Evolutionary conservation across 2,329 filamentous ascomycete genomes (phyloP).

Genomic region (Neurospora sp.): DNA sequence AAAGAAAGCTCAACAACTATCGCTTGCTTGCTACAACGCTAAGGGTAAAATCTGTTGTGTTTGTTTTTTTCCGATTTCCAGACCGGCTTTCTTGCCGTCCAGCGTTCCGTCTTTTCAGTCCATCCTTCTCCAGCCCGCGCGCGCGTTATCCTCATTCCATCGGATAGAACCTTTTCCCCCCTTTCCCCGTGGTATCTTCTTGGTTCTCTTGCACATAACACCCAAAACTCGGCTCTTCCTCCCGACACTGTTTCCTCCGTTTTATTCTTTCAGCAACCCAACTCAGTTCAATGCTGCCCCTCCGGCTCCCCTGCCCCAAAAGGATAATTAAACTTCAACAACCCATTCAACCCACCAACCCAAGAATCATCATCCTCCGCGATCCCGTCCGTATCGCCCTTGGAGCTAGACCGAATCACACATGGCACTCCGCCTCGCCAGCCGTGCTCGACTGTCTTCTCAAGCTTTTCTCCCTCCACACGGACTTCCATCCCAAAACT

Average conservation of each 20-base stretch:
- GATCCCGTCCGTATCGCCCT: conserved; percentile 29
- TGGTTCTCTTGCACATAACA: too few relatives aligned
- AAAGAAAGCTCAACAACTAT: not conserved
- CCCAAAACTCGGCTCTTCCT: not conserved
- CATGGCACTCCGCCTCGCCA: conserved; percentile 81
- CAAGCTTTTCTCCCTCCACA: conserved; percentile 77
- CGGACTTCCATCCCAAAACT: conserved; percentile 73
- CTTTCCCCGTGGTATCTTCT: not conserved
- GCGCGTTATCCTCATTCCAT: not conserved
- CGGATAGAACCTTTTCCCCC: not conserved
- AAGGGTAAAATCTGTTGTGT: not conserved
- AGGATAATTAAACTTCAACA: conserved; percentile 95
- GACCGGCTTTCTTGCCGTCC: not conserved
- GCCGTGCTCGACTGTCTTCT: conserved; percentile 29
- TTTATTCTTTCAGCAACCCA: not conserved
- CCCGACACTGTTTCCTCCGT: not conserved
- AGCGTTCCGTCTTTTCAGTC: too few relatives aligned
- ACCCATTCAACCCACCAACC: conserved; percentile 86
- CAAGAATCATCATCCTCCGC: conserved; percentile 75
- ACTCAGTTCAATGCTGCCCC: conserved; percentile 6
- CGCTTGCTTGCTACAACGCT: not conserved
- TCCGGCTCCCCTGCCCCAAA: conserved; percentile 55
- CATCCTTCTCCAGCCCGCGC: not conserved
- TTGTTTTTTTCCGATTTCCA: not conserved
- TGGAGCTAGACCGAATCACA: conserved; percentile 57